Evolutionary conservation across 805 yeast genomes (phyloP).

Genomic region (Kazachstania kunashirensis): DNA sequence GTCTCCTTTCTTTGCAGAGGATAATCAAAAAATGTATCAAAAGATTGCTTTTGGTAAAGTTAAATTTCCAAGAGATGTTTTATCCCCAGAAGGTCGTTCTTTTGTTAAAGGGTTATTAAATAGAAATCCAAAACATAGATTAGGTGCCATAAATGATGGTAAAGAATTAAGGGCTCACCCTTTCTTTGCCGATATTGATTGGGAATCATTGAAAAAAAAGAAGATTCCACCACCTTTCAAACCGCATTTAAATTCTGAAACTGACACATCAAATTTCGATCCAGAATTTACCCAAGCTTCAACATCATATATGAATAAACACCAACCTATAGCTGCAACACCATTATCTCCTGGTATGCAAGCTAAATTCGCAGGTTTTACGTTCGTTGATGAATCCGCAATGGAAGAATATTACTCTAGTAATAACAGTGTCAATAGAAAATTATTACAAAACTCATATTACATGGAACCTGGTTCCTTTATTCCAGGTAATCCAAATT

Average conservation of each 20-base stretch:
- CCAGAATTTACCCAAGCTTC: conserved; percentile 94
- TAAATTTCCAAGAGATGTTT: conserved; percentile 90
- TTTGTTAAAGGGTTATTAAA: conserved; percentile 92
- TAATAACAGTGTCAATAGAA: conserved; percentile 25
- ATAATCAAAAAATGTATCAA: conserved; percentile 97
- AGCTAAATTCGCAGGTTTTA: conserved; percentile 93
- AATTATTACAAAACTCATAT: conserved; percentile 31
- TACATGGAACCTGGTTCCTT: conserved; percentile 56
- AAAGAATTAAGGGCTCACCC: conserved; percentile 87
- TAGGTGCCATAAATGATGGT: conserved; percentile 88
- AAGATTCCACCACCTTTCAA: conserved; percentile 93
- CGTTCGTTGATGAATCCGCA: conserved; percentile 88
- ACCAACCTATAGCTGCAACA: conserved; percentile 39
- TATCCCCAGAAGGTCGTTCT: conserved; percentile 86
- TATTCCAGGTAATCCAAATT: conserved; percentile 68
- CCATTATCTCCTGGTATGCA: conserved; percentile 93
- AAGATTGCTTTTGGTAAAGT: conserved; percentile 98
- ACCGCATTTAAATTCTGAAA: conserved; percentile 83
- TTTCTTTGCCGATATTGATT: conserved; percentile 83
- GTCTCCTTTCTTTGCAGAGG: conserved; percentile 98
- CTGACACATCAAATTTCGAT: conserved; percentile 94
- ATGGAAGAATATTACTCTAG: conserved; percentile 72
- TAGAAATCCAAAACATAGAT: conserved; percentile 90
- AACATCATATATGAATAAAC: conserved; percentile 64
- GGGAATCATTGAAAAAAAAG: conserved; percentile 70